Evolutionary conservation across 441 rosid genomes (phyloP), one percentile per base, ranked within the genome.

Genomic region (Dalechampia spathulata): DNA sequence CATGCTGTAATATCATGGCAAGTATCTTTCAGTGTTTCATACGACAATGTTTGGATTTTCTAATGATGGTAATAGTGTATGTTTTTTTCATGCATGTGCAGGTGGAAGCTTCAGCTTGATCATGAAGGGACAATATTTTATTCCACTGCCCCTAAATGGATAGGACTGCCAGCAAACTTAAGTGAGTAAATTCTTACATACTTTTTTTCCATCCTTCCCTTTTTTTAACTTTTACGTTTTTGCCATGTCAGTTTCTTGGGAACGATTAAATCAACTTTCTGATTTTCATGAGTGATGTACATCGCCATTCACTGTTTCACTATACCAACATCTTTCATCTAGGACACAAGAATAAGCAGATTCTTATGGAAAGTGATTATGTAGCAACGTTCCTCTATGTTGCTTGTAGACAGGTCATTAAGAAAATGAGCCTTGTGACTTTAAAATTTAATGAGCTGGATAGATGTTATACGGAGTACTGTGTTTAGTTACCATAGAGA

Each of bases 81-180:
- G 7, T n/a, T 40, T 25, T 49, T 1, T 40, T 36, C 49, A 25
- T 69, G 23, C 51, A 23, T 56, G 42, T 79, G 61, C 72, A 93
- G 96, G 97, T 93, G 99, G 99, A 62, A 71, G 43, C 91, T 93
- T 68, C 99, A 93, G 79, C 96, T 93, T 66, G 96, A 90, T 71
- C 61, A 36, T 32, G 86, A 87, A 75, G 97, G 99, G 62, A 82
- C 83, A 44, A 68, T 93, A 50, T 83, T 81, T 72, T 90, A 90
- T 72, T 81, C 96, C 46, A 90, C 99, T 25, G 90, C 95, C 27
- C 99, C 99, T 19, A 61, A 67, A 71, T 93, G 97, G 96, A 74
- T 85, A 62, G 63, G 70, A 64, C 74, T 77, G 55, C 75, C 72
- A 46, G 54, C 59, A 60, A 65, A 71, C 47, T 56, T 60, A 58